phyloP scores from a whole-genome alignment of 495 filamentous ascomycete genomes.

The Bombardia bombarda region DNA sequence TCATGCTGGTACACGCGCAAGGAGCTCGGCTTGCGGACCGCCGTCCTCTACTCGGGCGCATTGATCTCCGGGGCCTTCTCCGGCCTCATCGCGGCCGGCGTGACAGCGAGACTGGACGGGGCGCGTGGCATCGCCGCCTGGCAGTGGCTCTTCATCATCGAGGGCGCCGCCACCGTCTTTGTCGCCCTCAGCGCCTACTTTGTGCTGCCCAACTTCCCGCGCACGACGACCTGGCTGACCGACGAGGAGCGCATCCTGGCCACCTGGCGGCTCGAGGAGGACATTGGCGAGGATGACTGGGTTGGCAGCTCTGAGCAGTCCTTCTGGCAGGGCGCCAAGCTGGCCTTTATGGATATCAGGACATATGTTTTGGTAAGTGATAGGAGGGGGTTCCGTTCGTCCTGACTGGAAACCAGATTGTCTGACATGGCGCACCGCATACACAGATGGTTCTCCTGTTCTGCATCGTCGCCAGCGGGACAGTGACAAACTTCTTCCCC shows the following conservation, averaged over 20 bases:
- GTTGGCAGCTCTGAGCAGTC: constrained; percentile 52
- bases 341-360: constrained; percentile 66
- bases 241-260: constrained; percentile 63
- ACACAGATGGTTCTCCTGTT: constrained; percentile 56
- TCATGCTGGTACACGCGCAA: constrained; percentile 54
- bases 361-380: constrained; percentile 61
- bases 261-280: constrained; percentile 61
- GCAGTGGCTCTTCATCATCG: constrained; percentile 71
- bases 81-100: constrained; percentile 53
- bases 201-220: constrained; percentile 71
- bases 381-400: no score
- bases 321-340: constrained; percentile 57
- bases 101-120: constrained; percentile 42
- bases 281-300: constrained; percentile 76
- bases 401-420: no score
- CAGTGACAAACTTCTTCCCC: constrained; percentile 86
- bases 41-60: constrained; percentile 54
- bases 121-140: constrained; percentile 36
- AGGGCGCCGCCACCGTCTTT: constrained; percentile 50
- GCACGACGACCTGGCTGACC: constrained; percentile 65
- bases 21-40: constrained; percentile 49
- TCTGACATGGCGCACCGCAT: not conserved
- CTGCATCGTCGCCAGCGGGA: constrained; percentile 61
- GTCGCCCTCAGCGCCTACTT: constrained; percentile 45
- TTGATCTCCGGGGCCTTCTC: constrained; percentile 58